Base-by-base conservation (phyloP, 2,329 filamentous ascomycete species). In the Fusarium sacchari region DNA sequence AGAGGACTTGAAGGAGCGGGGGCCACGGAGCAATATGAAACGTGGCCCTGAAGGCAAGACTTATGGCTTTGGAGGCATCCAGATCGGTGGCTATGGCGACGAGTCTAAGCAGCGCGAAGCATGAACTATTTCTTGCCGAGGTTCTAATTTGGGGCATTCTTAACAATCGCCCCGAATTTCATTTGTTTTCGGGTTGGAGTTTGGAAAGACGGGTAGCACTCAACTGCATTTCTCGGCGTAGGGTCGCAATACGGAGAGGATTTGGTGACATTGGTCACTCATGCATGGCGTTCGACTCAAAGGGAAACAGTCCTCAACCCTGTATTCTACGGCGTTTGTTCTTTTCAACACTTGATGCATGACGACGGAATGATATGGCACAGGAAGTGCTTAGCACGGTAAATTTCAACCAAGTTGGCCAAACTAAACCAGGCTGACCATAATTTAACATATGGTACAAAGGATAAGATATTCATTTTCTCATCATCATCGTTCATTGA, bases 1-100 rank as follows among this genome's bases (percentile, higher is more conserved):
- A 80, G 89, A 93, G 69, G 96, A 98, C 83, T 83, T 98, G 71
- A 85, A 87, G 76, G 91, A 93, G 74, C 87, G 96, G 74, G 96
- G 96, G 0, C 95, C 95, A 7, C 86, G 96, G 53, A 93, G 85
- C 73, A 82, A 89, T 74, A 84, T 85, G 44, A 84, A 84, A 64
- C 82, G 86, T 65, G 87, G 83, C 1, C 86, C 87, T 7, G 90
- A 94, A 82, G 92, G 92, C 7, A 88, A 89, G 85, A 90, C 90
- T 13, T 94, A 91, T 67, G 83, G 82, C 3, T 84, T 85, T 37
- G 85, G 84, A 20, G 87, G 86, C 26, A 86, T 85, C 63, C 85
- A 84, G 34, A 83, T 89, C 70, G 89, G 85, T 47, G 88, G 89
- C 3, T 91, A 90, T 66, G 85, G 88, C 17, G 84, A 88, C n/a